phyloP scores from a whole-genome alignment of 2,329 filamentous ascomycete species.

The Thelonectria blattea region DNA sequence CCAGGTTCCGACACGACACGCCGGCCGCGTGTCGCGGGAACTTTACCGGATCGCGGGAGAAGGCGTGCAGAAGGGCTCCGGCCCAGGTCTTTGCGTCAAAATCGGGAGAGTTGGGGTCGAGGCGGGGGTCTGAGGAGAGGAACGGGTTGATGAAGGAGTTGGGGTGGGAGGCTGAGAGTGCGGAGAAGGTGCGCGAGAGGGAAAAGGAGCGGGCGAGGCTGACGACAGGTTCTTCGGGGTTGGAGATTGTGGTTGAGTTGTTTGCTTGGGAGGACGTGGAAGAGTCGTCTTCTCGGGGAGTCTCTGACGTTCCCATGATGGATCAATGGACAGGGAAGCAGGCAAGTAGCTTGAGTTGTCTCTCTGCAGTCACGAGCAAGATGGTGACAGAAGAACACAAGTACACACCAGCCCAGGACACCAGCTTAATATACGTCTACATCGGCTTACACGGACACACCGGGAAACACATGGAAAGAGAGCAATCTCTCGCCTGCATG shows the following conservation, averaged over 20 bases:
- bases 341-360: neutral
- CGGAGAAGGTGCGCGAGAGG: slow-evolving; percentile 20
- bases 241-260: slow-evolving; percentile 14
- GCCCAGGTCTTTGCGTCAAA: slow-evolving; percentile 22
- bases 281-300: neutral
- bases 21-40: slow-evolving; percentile 24
- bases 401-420: neutral
- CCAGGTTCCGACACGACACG: slow-evolving; percentile 22
- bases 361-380: neutral
- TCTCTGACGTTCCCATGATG: slow-evolving; percentile 6
- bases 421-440: neutral
- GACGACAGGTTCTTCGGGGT: slow-evolving; percentile 15
- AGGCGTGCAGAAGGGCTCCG: slow-evolving; percentile 25
- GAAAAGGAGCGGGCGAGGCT: slow-evolving; percentile 28
- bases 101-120: slow-evolving; percentile 22
- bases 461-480: neutral
- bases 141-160: slow-evolving; percentile 14
- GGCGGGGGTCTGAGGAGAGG: slow-evolving; percentile 15
- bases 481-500: slow-evolving; percentile 2
- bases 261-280: neutral
- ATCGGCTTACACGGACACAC: no score
- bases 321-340: neutral
- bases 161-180: slow-evolving; percentile 10
- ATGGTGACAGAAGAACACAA: neutral
- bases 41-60: slow-evolving; percentile 25